A percentile compares a stretch with the other conserved stretches of the same genome.
Conservation (phyloP, 1,139 yeast genomes). For the Kodamaea anthophila region DNA sequence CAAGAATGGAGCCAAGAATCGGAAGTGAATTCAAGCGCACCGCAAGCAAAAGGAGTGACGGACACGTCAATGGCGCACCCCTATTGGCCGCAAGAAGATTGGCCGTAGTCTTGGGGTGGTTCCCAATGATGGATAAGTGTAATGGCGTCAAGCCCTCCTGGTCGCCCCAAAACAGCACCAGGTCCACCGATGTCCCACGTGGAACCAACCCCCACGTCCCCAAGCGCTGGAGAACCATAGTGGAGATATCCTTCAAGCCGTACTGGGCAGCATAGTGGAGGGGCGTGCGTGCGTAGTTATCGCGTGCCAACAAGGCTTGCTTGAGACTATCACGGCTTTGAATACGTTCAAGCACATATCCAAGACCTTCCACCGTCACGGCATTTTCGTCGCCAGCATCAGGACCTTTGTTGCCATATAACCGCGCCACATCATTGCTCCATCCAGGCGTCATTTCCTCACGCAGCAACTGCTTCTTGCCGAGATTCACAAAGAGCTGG, state of each 20-base stretch:
- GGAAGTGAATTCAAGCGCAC: conserved; percentile 60
- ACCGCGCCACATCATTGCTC: conserved; percentile 24
- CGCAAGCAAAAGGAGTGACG: conserved; percentile 59
- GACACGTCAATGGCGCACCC: conserved; percentile 32
- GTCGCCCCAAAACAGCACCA: conserved; percentile 67
- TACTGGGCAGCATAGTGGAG: conserved; percentile 87
- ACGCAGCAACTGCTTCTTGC: conserved; percentile 41
- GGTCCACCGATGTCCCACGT: conserved; percentile 49
- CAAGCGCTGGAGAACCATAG: conserved; percentile 46
- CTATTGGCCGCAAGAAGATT: conserved; percentile 45
- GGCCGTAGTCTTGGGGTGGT: conserved; percentile 72
- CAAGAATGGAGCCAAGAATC: conserved; percentile 50
- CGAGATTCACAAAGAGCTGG: conserved; percentile 70
- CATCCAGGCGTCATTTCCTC: conserved; percentile 34
- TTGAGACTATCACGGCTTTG: conserved; percentile 41
- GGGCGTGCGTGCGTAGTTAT: conserved; percentile 77
- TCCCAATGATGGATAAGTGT: conserved; percentile 76
- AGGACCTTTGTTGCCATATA: conserved; percentile 44
- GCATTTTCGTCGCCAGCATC: conserved; percentile 43
- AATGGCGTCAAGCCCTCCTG: conserved; percentile 77
- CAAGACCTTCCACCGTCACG: conserved; percentile 43
- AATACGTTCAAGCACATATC: conserved; percentile 47
- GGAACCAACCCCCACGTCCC: conserved; percentile 27
- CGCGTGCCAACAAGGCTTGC: conserved; percentile 54
- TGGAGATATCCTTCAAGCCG: conserved; percentile 65